Conservation (phyloP, 345 rosid genomes). For the Lepidium sativum region DNA sequence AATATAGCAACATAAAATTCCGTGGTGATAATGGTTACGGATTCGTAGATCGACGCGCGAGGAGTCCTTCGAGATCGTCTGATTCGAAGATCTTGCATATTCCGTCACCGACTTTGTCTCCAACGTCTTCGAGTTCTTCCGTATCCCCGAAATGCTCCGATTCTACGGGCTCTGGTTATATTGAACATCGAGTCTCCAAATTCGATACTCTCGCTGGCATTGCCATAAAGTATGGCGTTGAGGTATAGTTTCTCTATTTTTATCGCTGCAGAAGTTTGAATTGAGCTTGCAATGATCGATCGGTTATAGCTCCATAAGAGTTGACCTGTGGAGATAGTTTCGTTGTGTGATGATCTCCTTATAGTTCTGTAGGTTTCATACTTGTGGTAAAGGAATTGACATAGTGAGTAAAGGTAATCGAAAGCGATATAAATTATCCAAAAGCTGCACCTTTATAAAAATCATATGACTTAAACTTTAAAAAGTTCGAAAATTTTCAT, state of each 20-base stretch:
- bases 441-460: not conserved
- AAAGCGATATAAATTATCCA: not conserved
- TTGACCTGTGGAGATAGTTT: not conserved
- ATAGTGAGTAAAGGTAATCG: not conserved
- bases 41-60: conserved; percentile 19
- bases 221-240: conserved; percentile 91
- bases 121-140: conserved; percentile 12
- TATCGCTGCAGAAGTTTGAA: not conserved
- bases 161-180: conserved; percentile 28
- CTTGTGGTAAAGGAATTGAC: not conserved
- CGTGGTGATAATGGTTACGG: conserved; percentile 20
- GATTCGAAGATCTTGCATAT: conserved; percentile 11
- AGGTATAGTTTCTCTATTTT: conserved; percentile 33
- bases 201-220: conserved; percentile 89
- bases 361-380: not conserved
- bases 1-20: conserved; percentile 8
- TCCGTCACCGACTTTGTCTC: conserved; percentile 22
- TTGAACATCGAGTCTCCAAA: conserved; percentile 66
- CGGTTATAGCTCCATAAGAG: not conserved
- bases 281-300: not conserved
- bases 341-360: not conserved
- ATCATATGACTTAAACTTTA: not conserved
- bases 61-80: conserved; percentile 15
- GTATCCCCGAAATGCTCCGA: conserved; percentile 13
- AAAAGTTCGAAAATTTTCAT: not conserved